A percentile compares a stretch with the other conserved stretches of the same genome.
Evolutionary conservation across 1,284 basidiomycete species (phyloP).

Genomic region (Chondrostereum purpureum): DNA sequence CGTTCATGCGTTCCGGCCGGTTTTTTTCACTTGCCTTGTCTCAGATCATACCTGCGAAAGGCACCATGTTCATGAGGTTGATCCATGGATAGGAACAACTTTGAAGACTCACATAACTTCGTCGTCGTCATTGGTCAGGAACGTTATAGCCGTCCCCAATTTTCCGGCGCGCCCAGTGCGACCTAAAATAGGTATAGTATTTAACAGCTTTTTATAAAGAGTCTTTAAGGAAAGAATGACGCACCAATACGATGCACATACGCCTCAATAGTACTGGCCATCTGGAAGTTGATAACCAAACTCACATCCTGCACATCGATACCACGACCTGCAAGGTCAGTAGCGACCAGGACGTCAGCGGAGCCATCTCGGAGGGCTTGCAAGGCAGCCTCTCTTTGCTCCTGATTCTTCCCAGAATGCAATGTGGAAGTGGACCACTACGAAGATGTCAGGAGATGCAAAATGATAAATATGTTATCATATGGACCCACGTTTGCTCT

Average conservation of each 20-base stretch:
- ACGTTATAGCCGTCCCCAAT: conserved; percentile 87
- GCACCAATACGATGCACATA: conserved; percentile 95
- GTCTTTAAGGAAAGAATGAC: conserved; percentile 11
- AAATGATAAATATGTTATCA: too few species aligned
- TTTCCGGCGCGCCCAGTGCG: conserved; percentile 98
- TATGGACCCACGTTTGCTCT: conserved; percentile 63
- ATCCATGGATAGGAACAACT: conserved; percentile 5
- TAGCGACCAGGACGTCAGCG: conserved; percentile 86
- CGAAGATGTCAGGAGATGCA: conserved; percentile 9
- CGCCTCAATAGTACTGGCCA: conserved; percentile 92
- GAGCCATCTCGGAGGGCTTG: conserved; percentile 82
- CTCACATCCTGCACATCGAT: conserved; percentile 97
- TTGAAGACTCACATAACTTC: conserved; percentile 84
- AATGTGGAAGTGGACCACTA: conserved; percentile 86
- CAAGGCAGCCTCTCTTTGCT: conserved; percentile 90
- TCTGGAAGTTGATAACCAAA: conserved; percentile 95
- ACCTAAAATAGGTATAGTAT: conserved; percentile 35
- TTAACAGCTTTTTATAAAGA: conserved; percentile 8
- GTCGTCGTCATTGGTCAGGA: conserved; percentile 92
- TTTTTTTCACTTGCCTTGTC: conserved; percentile 68
- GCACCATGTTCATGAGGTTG: conserved; percentile 14
- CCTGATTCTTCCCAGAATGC: conserved; percentile 97
- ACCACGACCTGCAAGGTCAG: conserved; percentile 95
- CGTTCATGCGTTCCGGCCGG: too few species aligned
- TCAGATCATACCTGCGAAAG: conserved; percentile 74